Evolutionary conservation across 176 grass and related monocot genomes (phyloP), one percentile per base, ranked within the genome.

Genomic region (Tillandsia leiboldiana): DNA sequence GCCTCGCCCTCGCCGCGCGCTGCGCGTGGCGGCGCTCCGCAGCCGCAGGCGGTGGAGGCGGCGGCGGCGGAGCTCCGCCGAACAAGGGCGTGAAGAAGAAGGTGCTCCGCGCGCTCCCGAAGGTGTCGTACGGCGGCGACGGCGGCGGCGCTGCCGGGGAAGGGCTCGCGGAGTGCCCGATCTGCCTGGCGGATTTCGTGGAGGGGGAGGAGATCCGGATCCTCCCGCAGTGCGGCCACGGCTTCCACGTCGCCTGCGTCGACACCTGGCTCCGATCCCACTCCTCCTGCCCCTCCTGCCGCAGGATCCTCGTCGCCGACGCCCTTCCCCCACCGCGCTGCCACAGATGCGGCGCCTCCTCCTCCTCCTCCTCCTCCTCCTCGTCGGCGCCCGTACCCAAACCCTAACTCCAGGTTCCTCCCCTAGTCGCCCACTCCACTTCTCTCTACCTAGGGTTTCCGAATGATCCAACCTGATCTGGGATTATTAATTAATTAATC

Each of bases 241-340:
- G 70, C 2, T 92, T 92, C 70, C 89, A 92, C 66, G 83, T 85
- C 67, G 68, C 49, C 0, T 93, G 90, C 74, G 72, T 93, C 48
- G 90, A 93, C 86, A 83, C 80, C 9, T 93, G 86, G 90, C 80
- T 92, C 49, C 63, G 54, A 18, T 78, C 82, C 1, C 85, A 88
- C 74, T 92, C 90, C 8, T 88, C 79, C 15, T 93, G 90, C 51
- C 90, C 90, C 0, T 93, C 90, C 11, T 93, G 90, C 81, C 83
- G 90, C 52, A 75, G 77, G 15, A 76, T 89, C 63, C 80, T 89
- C 71, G 71, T 88, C 80, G 67, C 84, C 67, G 68, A 9, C 15
- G 48, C 86, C 28, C 54, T 51, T 22, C 82, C 8, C 24, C 72
- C 58, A 9, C 68, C 42, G 10, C 69, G 63, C 0, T 99, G 94